These are phyloP conservation scores for Cicer arietinum DNA, from an alignment of 306 rosid species.

Conservation along the genomic window DNA sequence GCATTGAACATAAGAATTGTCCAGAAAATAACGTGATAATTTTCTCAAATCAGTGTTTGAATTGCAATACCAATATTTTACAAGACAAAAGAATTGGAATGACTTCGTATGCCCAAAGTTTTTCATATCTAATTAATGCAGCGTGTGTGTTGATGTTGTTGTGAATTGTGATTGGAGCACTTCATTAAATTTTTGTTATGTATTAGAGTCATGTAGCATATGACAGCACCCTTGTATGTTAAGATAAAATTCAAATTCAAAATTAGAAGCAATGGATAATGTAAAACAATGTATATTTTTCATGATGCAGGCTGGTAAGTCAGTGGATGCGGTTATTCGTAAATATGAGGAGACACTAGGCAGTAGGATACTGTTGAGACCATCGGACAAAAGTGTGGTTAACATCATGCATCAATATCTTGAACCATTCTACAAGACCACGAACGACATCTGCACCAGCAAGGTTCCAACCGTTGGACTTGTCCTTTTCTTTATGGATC, in stretches of 20 bases:
- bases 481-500: slow-evolving; percentile 97
- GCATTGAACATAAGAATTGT: slow-evolving; percentile 28
- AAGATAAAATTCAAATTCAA: neutral
- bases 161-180: slow-evolving; percentile 27
- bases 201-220: neutral
- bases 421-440: slow-evolving; percentile 93
- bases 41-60: neutral
- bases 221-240: too few relatives aligned
- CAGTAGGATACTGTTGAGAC: slow-evolving; percentile 65
- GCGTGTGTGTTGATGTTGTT: slow-evolving; percentile 25
- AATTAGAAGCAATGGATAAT: slow-evolving; percentile 37
- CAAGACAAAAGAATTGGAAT: slow-evolving; percentile 20
- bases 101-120: slow-evolving; percentile 18
- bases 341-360: slow-evolving; percentile 78
- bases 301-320: slow-evolving; percentile 77
- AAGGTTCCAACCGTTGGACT: slow-evolving; percentile 86
- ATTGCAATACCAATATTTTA: slow-evolving; percentile 19
- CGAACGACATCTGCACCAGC: slow-evolving; percentile 87
- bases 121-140: slow-evolving; percentile 15
- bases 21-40: neutral
- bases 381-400: slow-evolving; percentile 76
- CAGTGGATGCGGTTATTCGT: slow-evolving; percentile 78
- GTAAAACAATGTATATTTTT: slow-evolving; percentile 23
- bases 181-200: slow-evolving; percentile 4
- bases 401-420: slow-evolving; percentile 79